These are phyloP conservation scores for Leccinum disarticulatum DNA, from an alignment of 768 basidiomycete species.

Conservation along the genomic window DNA sequence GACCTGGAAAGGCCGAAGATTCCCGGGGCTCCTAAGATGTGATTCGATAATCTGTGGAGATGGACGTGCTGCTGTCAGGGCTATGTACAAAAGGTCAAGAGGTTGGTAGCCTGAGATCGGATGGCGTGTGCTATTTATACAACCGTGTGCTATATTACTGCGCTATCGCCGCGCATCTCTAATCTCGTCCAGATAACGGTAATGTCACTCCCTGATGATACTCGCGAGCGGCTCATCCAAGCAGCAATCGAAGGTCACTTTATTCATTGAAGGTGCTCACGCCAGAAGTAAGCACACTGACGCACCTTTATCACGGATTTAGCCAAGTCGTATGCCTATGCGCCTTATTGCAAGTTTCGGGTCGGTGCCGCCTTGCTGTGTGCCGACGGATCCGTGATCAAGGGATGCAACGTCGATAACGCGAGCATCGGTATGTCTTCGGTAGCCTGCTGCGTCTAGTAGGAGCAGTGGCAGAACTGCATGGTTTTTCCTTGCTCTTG, in stretches of 20 bases:
- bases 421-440: conserved; percentile 80
- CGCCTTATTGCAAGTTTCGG: conserved; percentile 86
- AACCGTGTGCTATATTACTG: not conserved
- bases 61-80: not conserved
- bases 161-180: not conserved
- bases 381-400: conserved; percentile 67
- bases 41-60: not conserved
- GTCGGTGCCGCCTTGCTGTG: conserved; percentile 90
- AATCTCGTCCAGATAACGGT: not conserved
- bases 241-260: conserved; percentile 38
- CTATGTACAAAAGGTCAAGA: not conserved
- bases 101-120: not conserved
- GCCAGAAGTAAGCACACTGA: not conserved
- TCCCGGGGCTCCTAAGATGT: not conserved
- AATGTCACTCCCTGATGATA: conserved; percentile 37
- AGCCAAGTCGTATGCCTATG: conserved; percentile 76
- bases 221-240: conserved; percentile 51
- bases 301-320: not conserved
- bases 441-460: too few relatives aligned
- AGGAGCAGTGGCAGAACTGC: not conserved
- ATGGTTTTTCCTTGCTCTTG: not conserved
- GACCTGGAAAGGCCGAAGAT: conserved; percentile 55
- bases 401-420: conserved; percentile 92
- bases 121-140: not conserved
- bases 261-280: not conserved